A percentile compares a stretch with the other conserved stretches of the same genome.
Conservation (phyloP, 2,329 filamentous ascomycete genomes). For the Coniochaeta sp. region DNA sequence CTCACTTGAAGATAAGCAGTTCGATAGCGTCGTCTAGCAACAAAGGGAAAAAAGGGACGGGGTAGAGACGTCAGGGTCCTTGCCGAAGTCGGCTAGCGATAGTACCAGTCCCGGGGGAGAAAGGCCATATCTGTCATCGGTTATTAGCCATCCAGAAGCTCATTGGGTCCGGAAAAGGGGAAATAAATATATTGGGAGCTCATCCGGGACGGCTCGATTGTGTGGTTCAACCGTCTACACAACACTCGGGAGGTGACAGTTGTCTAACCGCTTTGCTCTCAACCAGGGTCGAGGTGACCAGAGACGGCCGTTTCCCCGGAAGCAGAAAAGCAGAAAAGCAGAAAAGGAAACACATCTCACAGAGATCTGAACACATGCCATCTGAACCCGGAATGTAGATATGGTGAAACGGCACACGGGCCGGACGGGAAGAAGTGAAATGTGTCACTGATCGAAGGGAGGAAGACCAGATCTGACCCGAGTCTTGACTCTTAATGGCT, state of each 20-base stretch:
- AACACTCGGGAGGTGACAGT: background rate
- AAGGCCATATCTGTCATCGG: background rate
- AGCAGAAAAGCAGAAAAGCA: background rate
- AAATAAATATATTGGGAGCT: background rate
- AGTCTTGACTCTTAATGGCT: background rate
- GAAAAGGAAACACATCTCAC: background rate
- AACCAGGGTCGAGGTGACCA: background rate
- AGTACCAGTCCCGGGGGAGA: background rate
- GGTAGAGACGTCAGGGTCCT: background rate
- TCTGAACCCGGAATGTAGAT: background rate
- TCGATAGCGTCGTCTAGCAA: background rate
- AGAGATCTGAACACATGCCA: background rate
- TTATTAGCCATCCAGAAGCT: background rate
- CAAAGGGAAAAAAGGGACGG: background rate
- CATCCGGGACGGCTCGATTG: conserved; percentile 1
- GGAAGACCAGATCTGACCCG: background rate
- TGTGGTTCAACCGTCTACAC: background rate
- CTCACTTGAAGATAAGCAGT: background rate
- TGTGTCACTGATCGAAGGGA: background rate
- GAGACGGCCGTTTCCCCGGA: background rate
- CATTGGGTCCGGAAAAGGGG: background rate
- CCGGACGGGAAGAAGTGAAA: background rate
- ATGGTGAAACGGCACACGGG: conserved; percentile 1
- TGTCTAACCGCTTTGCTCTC: background rate
- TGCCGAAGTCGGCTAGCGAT: background rate